These are phyloP conservation scores for Antrodiella citrinella DNA, from an alignment of 768 basidiomycete genomes.

Conservation along the genomic window DNA sequence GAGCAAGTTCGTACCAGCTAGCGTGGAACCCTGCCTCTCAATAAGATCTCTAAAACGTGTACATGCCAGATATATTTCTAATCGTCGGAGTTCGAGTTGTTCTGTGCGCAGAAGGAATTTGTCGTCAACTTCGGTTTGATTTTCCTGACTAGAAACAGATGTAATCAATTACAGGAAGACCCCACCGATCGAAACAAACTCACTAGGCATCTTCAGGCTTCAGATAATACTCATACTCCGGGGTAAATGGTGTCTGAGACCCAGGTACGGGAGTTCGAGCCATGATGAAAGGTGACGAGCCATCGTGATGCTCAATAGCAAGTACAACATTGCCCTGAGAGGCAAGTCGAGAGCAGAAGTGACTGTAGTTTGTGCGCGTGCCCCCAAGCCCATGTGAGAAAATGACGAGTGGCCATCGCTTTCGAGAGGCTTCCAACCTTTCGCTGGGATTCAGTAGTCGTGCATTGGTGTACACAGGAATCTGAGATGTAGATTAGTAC, in stretches of 20 bases:
- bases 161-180: too few relatives aligned
- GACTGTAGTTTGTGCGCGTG: slow-evolving; percentile 64
- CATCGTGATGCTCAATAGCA: slow-evolving; percentile 80
- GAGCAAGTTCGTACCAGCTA: slow-evolving; percentile 23
- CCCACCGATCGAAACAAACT: slow-evolving; percentile 15
- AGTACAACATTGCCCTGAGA: slow-evolving; percentile 75
- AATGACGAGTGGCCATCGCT: slow-evolving; percentile 68
- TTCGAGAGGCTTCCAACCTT: background rate
- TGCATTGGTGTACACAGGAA: slow-evolving; percentile 12
- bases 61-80: slow-evolving; percentile 62
- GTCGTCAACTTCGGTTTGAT: slow-evolving; percentile 12
- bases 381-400: slow-evolving; percentile 85
- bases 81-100: slow-evolving; percentile 62
- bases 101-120: slow-evolving; percentile 45
- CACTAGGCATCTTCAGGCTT: slow-evolving; percentile 49
- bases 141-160: slow-evolving; percentile 23
- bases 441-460: slow-evolving; percentile 11
- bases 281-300: slow-evolving; percentile 51
- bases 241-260: slow-evolving; percentile 22
- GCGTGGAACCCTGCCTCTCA: background rate
- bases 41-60: slow-evolving; percentile 46
- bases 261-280: slow-evolving; percentile 28
- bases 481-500: slow-evolving; percentile 2
- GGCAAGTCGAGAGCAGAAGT: slow-evolving; percentile 66
- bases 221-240: slow-evolving; percentile 38